Conservation (phyloP, 225 moss, liverwort and hornwort species). For the Marchantia paleacea region DNA sequence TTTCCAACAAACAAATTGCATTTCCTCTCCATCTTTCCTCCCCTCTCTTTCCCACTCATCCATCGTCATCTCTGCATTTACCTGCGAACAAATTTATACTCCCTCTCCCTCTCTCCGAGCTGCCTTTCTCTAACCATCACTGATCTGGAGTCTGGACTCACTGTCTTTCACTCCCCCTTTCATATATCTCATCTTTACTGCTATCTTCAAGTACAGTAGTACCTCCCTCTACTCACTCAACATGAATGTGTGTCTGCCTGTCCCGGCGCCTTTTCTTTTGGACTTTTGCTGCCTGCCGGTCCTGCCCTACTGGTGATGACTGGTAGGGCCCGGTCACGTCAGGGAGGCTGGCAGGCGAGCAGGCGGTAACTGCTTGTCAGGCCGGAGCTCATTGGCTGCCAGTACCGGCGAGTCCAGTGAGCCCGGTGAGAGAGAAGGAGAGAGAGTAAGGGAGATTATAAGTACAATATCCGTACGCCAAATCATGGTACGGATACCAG, state of each 20-base stretch:
- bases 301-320: not conserved
- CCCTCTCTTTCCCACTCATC: no score
- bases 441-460: no score
- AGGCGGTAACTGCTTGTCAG: not conserved
- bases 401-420: no score
- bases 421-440: no score
- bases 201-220: not conserved
- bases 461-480: not conserved
- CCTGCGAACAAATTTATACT: not conserved
- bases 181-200: not conserved
- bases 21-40: not conserved
- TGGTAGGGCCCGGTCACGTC: not conserved
- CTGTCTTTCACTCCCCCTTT: not conserved
- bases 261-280: not conserved
- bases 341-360: not conserved
- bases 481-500: not conserved
- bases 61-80: not conserved
- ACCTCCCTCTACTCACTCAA: not conserved
- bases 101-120: not conserved
- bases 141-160: not conserved
- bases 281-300: not conserved
- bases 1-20: not conserved
- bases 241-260: not conserved
- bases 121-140: not conserved
- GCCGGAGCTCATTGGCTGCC: not conserved